phyloP scores from a whole-genome alignment of 805 yeast species.

The Starmera dryadoides region DNA sequence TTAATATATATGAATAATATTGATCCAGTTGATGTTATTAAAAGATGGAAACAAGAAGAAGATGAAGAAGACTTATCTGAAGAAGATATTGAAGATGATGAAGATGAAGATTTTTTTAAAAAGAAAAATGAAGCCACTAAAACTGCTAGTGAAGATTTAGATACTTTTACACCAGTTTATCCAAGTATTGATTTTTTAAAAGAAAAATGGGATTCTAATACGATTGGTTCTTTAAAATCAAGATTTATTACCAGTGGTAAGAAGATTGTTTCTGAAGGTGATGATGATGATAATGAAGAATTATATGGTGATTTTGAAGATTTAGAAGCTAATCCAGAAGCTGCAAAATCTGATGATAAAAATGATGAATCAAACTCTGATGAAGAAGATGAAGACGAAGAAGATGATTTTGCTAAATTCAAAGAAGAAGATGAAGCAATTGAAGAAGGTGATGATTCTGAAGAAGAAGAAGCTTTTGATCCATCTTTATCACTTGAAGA shows the following conservation, averaged over 20 bases:
- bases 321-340: slow-evolving; percentile 28
- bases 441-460: slow-evolving; percentile 26
- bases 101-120: slow-evolving; percentile 48
- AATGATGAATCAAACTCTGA: slow-evolving; percentile 44
- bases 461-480: slow-evolving; percentile 24
- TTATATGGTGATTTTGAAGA: slow-evolving; percentile 53
- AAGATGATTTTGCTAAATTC: slow-evolving; percentile 33
- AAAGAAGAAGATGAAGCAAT: slow-evolving; percentile 31
- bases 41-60: slow-evolving; percentile 60
- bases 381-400: slow-evolving; percentile 37
- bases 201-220: slow-evolving; percentile 38
- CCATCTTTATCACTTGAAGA: slow-evolving; percentile 52
- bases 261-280: slow-evolving; percentile 26
- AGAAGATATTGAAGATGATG: slow-evolving; percentile 26
- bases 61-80: slow-evolving; percentile 34
- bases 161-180: slow-evolving; percentile 28
- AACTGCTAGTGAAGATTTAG: slow-evolving; percentile 26
- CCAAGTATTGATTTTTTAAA: slow-evolving; percentile 36
- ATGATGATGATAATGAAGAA: slow-evolving; percentile 40
- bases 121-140: slow-evolving; percentile 34
- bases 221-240: slow-evolving; percentile 32
- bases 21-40: slow-evolving; percentile 63
- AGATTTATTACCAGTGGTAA: slow-evolving; percentile 52
- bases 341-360: slow-evolving; percentile 17
- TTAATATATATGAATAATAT: slow-evolving; percentile 74